These are phyloP conservation scores for Dactylonectria estremocensis DNA, from an alignment of 2,329 filamentous ascomycete species.

Conservation along the genomic window DNA sequence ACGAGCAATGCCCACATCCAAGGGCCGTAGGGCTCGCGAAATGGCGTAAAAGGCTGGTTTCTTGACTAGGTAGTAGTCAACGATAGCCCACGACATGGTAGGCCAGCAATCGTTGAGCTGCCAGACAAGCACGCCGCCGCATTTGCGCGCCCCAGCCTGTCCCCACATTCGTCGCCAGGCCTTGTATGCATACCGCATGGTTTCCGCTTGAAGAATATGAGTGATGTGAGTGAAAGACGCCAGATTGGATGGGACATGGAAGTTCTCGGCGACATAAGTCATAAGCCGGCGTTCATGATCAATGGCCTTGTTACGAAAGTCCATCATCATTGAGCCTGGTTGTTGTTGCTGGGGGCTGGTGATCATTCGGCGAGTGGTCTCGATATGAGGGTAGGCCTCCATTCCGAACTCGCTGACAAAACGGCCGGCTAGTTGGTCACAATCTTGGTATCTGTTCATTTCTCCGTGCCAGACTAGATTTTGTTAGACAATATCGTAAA, in stretches of 20 bases:
- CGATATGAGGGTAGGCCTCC: constrained; percentile 72
- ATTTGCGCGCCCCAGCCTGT: constrained; percentile 64
- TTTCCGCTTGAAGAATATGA: constrained; percentile 68
- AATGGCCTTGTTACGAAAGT: constrained; percentile 88
- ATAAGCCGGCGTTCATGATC: constrained; percentile 83
- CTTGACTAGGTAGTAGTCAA: constrained; percentile 74
- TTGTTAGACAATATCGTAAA: not conserved
- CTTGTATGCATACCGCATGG: constrained; percentile 66
- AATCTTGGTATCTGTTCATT: constrained; percentile 81
- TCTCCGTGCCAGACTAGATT: constrained; percentile 79
- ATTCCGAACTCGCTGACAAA: constrained; percentile 90
- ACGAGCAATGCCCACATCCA: constrained; percentile 71
- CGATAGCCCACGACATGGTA: constrained; percentile 75
- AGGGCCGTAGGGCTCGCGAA: constrained; percentile 72
- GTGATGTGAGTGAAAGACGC: constrained; percentile 84
- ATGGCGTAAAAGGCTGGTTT: constrained; percentile 70
- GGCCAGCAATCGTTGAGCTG: constrained; percentile 82
- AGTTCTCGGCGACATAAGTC: constrained; percentile 83
- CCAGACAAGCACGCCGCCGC: constrained; percentile 77
- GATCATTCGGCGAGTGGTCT: constrained; percentile 79
- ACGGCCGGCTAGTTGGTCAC: constrained; percentile 77
- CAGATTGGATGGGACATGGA: constrained; percentile 70
- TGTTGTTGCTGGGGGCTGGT: constrained; percentile 66
- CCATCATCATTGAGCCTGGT: constrained; percentile 80
- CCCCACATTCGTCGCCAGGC: constrained; percentile 76